phyloP scores from a whole-genome alignment of 257 asterid species.

The Rauvolfia tetraphylla region DNA sequence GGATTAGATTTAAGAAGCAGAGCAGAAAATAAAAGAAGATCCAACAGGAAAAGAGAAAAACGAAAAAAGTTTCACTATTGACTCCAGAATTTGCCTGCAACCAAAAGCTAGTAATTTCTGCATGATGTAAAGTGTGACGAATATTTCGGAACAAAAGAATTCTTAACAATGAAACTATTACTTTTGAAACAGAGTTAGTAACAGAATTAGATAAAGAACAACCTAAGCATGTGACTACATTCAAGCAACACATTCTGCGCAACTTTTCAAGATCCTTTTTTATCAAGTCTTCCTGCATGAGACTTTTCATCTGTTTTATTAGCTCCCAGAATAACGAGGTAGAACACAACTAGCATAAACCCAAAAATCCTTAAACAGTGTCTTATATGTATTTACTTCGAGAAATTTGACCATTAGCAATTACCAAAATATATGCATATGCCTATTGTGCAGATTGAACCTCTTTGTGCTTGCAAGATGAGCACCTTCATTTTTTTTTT shows the following conservation, averaged over 20 bases:
- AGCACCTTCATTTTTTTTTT: not conserved
- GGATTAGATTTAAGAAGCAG: not conserved
- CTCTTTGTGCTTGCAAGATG: too few relatives aligned
- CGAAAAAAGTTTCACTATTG: not conserved
- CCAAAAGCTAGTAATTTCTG: not conserved
- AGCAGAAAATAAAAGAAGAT: not conserved
- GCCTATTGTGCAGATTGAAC: not conserved
- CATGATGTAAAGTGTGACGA: not conserved
- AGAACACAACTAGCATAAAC: not conserved
- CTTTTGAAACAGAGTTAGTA: too few relatives aligned
- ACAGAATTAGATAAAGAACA: not conserved
- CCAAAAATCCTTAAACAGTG: not conserved
- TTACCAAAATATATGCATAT: not conserved
- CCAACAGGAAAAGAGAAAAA: not conserved
- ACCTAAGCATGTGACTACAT: not conserved
- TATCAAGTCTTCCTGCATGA: not conserved
- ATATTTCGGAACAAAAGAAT: too few relatives aligned
- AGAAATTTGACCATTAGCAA: not conserved
- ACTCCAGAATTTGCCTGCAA: not conserved
- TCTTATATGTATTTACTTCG: not conserved
- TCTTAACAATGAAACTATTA: too few relatives aligned
- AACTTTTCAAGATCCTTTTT: not conserved
- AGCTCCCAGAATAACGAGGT: not conserved
- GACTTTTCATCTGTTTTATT: not conserved
- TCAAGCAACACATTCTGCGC: not conserved